Percentiles rank a stretch among this genome's conserved stretches.
Evolutionary conservation across 108 stramenopile species (phyloP).

Genomic region (Schizochytrium sp.): DNA sequence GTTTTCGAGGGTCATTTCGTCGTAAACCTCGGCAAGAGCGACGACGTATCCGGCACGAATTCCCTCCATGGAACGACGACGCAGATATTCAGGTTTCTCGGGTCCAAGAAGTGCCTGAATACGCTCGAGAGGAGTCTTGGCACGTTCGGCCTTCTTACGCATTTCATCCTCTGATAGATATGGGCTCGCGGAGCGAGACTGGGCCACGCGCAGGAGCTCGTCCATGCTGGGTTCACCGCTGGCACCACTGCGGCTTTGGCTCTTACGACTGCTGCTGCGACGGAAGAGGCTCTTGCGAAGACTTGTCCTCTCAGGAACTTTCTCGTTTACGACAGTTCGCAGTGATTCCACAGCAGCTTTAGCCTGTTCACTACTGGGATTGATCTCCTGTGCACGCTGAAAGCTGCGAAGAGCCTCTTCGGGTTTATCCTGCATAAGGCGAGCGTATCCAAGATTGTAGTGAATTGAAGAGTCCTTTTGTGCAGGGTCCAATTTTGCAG

Average conservation of each 20-base stretch:
- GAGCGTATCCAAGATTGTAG: slow-evolving; percentile 57
- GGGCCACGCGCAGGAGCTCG: not conserved
- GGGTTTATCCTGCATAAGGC: slow-evolving; percentile 51
- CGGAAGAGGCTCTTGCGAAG: too few relatives aligned
- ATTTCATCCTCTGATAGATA: slow-evolving; percentile 11
- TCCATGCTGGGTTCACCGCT: not conserved
- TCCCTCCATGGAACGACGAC: slow-evolving; percentile 45
- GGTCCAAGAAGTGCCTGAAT: not conserved
- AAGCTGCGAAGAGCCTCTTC: slow-evolving; percentile 44
- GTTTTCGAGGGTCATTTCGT: slow-evolving; percentile 40
- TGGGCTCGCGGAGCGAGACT: not conserved
- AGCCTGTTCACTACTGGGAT: slow-evolving; percentile 34
- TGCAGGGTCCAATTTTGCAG: not conserved
- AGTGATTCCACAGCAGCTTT: not conserved
- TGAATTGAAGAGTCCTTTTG: not conserved
- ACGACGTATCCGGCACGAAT: slow-evolving; percentile 40
- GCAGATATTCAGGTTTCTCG: slow-evolving; percentile 34
- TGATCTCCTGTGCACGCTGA: slow-evolving; percentile 28
- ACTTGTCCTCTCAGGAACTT: not conserved
- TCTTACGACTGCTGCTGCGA: not conserved
- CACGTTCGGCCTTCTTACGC: not conserved
- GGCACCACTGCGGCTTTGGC: not conserved
- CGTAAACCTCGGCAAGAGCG: slow-evolving; percentile 48
- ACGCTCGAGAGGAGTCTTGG: slow-evolving; percentile 29
- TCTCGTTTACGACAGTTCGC: not conserved